Percentiles rank a stretch among this genome's conserved stretches.
These are phyloP conservation scores for Erodium chrysanthum DNA, from an alignment of 441 rosid genomes.

Conservation along the genomic window DNA sequence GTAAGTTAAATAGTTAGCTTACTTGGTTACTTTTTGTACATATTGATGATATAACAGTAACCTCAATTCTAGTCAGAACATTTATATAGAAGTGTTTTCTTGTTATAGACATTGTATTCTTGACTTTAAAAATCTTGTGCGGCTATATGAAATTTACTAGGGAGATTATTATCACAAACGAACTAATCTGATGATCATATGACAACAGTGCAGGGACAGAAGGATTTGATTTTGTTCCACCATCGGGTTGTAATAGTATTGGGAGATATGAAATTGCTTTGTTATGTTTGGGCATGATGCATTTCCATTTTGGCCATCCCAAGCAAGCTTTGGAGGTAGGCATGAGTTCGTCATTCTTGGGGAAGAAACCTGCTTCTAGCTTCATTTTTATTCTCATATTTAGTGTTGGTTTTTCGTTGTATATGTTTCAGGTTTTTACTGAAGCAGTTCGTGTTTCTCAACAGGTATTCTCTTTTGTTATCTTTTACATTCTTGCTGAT, in stretches of 20 bases:
- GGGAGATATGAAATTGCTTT: slow-evolving; percentile 80
- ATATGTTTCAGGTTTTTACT: slow-evolving; percentile 59
- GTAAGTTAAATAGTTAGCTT: slow-evolving; percentile 31
- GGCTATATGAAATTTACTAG: slow-evolving; percentile 13
- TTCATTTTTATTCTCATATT: background rate
- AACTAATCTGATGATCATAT: slow-evolving; percentile 29
- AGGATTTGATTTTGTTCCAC: slow-evolving; percentile 67
- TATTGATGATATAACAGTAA: slow-evolving; percentile 4
- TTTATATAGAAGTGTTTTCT: background rate
- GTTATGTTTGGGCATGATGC: slow-evolving; percentile 90
- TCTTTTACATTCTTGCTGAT: no score
- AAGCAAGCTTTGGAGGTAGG: slow-evolving; percentile 82
- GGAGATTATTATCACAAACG: slow-evolving; percentile 17
- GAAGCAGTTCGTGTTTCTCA: slow-evolving; percentile 88
- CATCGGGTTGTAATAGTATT: slow-evolving; percentile 40
- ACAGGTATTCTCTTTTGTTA: slow-evolving; percentile 38
- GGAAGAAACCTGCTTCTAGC: background rate
- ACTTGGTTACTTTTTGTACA: slow-evolving; percentile 2
- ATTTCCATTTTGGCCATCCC: slow-evolving; percentile 95
- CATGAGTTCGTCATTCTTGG: slow-evolving; percentile 3
- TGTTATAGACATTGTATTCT: slow-evolving; percentile 5
- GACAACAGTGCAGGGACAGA: slow-evolving; percentile 91
- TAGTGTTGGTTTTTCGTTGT: slow-evolving; percentile 9
- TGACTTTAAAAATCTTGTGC: slow-evolving; percentile 15
- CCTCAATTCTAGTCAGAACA: background rate